Percentiles rank a stretch among this genome's conserved stretches.
Evolutionary conservation across 108 stramenopile species (phyloP).

Genomic region (Aureococcus anophagefferens): DNA sequence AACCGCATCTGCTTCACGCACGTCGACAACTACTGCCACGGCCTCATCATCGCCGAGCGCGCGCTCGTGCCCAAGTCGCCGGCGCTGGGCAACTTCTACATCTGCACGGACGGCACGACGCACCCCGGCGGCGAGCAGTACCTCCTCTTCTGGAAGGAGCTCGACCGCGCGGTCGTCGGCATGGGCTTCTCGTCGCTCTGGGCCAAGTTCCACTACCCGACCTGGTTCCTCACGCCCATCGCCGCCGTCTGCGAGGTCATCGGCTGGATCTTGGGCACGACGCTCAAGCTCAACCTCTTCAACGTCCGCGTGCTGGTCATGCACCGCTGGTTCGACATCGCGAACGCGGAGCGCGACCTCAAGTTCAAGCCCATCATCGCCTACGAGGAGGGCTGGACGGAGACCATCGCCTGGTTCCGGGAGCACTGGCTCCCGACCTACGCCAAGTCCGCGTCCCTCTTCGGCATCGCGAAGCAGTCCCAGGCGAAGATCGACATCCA

Average conservation of each 20-base stretch:
- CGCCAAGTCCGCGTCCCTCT: slow-evolving; percentile 4
- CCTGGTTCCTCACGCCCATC: slow-evolving; percentile 56
- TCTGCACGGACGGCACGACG: slow-evolving; percentile 81
- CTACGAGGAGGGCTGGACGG: slow-evolving; percentile 79
- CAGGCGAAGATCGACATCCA: slow-evolving; percentile 47
- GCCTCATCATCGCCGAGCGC: slow-evolving; percentile 75
- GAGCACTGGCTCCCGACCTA: slow-evolving; percentile 71
- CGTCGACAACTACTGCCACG: slow-evolving; percentile 96
- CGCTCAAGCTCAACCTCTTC: slow-evolving; percentile 81
- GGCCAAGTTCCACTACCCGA: slow-evolving; percentile 68
- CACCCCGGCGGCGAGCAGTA: slow-evolving; percentile 49
- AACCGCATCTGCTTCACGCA: slow-evolving; percentile 82
- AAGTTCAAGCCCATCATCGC: slow-evolving; percentile 72
- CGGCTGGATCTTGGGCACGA: slow-evolving; percentile 49
- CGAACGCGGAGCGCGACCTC: slow-evolving; percentile 72
- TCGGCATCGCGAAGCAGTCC: slow-evolving; percentile 26
- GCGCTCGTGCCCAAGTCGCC: slow-evolving; percentile 61
- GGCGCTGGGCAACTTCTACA: slow-evolving; percentile 87
- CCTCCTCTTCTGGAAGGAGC: slow-evolving; percentile 73
- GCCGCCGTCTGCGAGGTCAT: slow-evolving; percentile 67
- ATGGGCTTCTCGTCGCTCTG: slow-evolving; percentile 81
- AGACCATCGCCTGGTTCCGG: slow-evolving; percentile 84
- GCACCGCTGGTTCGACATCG: slow-evolving; percentile 66
- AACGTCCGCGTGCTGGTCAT: slow-evolving; percentile 45
- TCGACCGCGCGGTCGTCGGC: slow-evolving; percentile 69